phyloP scores from a whole-genome alignment of 805 yeast species.

The Pichia ethanolica region DNA sequence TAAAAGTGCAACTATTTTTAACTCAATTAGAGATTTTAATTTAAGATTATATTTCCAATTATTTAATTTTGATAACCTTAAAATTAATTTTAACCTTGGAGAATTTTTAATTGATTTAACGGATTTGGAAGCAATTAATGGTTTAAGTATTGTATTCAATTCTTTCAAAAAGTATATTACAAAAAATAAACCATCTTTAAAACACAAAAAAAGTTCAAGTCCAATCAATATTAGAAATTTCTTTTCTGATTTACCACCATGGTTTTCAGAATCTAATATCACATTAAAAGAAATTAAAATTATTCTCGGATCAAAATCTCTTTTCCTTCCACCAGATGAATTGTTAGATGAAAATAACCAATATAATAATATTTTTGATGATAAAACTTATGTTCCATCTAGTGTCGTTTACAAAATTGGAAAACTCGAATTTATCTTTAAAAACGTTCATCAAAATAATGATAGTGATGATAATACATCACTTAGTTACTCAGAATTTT shows the following conservation, averaged over 20 bases:
- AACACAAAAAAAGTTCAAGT: neutral
- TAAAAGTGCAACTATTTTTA: slow-evolving; percentile 2
- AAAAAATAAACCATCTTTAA: neutral
- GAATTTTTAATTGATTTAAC: slow-evolving; percentile 20
- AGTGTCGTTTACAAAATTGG: neutral
- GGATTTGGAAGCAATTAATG: slow-evolving; percentile 24
- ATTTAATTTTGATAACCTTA: neutral
- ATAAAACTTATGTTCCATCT: slow-evolving; percentile 6
- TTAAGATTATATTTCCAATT: slow-evolving; percentile 8
- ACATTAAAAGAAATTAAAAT: slow-evolving; percentile 8
- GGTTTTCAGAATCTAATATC: slow-evolving; percentile 26
- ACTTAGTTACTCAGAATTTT: neutral
- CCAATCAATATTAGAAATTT: neutral
- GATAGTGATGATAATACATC: slow-evolving; percentile 5
- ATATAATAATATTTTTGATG: neutral
- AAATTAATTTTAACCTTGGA: neutral
- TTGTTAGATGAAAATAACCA: slow-evolving; percentile 7
- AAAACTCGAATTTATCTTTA: neutral
- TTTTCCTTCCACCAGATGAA: slow-evolving; percentile 13
- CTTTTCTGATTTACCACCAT: slow-evolving; percentile 26
- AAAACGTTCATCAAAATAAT: neutral
- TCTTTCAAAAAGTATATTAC: neutral
- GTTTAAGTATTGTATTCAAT: slow-evolving; percentile 7
- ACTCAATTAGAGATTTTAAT: slow-evolving; percentile 14
- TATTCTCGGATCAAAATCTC: slow-evolving; percentile 16